Evolutionary conservation across 2,329 filamentous ascomycete genomes (phyloP).

Genomic region (Trichophaea hybrida): DNA sequence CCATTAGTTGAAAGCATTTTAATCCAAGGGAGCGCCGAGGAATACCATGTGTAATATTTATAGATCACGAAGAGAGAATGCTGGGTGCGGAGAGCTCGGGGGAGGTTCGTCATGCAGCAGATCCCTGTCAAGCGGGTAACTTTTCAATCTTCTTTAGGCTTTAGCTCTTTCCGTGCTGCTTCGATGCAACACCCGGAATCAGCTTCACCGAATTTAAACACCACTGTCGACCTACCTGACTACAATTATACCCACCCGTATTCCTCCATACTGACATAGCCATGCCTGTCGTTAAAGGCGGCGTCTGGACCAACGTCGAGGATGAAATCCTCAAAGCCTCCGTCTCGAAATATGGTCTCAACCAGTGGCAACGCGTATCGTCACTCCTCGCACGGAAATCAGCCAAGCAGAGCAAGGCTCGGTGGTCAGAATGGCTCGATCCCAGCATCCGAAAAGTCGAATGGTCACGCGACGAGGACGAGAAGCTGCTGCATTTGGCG

Average conservation of each 20-base stretch:
- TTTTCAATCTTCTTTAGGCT: too few relatives aligned
- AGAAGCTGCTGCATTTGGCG: conserved; percentile 87
- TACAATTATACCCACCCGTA: not conserved
- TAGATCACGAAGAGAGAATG: not conserved
- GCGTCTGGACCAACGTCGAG: conserved; percentile 62
- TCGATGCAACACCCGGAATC: too few relatives aligned
- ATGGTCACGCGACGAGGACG: conserved; percentile 97
- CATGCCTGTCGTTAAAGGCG: conserved; percentile 62
- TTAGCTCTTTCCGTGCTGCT: too few relatives aligned
- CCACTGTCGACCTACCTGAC: not conserved
- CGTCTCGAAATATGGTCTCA: conserved; percentile 86
- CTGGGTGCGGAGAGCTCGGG: not conserved
- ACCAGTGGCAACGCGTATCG: conserved; percentile 97
- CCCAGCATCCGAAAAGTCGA: conserved; percentile 92
- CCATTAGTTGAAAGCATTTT: conserved; percentile 8
- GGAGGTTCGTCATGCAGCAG: not conserved
- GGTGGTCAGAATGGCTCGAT: conserved; percentile 97
- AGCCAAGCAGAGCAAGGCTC: conserved; percentile 95
- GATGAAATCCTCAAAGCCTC: conserved; percentile 96
- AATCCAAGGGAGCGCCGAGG: not conserved
- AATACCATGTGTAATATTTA: conserved; percentile 2
- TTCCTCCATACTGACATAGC: conserved; percentile 26
- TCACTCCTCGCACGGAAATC: conserved; percentile 95
- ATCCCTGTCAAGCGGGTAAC: not conserved
- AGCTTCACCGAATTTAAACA: not conserved